Percentiles rank a stretch among this genome's conserved stretches.
Evolutionary conservation across 176 grass and related monocot species (phyloP).

Genomic region (Bothriochloa decipiens): DNA sequence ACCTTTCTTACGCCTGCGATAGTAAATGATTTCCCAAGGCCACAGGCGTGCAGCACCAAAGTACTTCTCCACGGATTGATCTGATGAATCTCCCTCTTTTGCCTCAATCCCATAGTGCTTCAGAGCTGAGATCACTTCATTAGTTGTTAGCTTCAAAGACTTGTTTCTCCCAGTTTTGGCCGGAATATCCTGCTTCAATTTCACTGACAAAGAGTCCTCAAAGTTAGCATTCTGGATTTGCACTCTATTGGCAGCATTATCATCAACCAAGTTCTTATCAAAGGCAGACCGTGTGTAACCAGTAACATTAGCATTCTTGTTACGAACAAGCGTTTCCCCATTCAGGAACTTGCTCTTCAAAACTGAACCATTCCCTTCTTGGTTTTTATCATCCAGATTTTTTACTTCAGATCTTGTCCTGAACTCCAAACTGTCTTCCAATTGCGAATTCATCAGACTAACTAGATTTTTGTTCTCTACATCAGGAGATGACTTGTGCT

Average conservation of each 20-base stretch:
- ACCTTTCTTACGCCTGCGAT: constrained; percentile 51
- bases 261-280: constrained; percentile 26
- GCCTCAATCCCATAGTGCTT: constrained; percentile 44
- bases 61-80: constrained; percentile 50
- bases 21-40: constrained; percentile 70
- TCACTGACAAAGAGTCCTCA: constrained; percentile 3
- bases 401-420: constrained; percentile 12
- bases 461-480: constrained; percentile 21
- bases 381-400: constrained; percentile 12
- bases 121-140: constrained; percentile 53
- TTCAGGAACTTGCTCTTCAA: constrained; percentile 31
- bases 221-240: constrained; percentile 32
- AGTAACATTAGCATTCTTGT: constrained; percentile 17
- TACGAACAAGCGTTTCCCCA: not conserved
- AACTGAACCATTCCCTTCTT: constrained; percentile 25
- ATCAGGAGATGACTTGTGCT: constrained; percentile 31
- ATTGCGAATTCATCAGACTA: constrained; percentile 9
- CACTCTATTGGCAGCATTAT: constrained; percentile 26
- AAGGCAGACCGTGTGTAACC: constrained; percentile 13
- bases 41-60: constrained; percentile 63
- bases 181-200: constrained; percentile 17
- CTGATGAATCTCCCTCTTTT: constrained; percentile 26
- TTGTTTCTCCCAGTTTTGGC: constrained; percentile 19
- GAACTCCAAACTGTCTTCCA: constrained; percentile 6
- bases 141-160: constrained; percentile 51